Evolutionary conservation across 2,329 filamentous ascomycete genomes (phyloP).

Genomic region (Nemania sp.): DNA sequence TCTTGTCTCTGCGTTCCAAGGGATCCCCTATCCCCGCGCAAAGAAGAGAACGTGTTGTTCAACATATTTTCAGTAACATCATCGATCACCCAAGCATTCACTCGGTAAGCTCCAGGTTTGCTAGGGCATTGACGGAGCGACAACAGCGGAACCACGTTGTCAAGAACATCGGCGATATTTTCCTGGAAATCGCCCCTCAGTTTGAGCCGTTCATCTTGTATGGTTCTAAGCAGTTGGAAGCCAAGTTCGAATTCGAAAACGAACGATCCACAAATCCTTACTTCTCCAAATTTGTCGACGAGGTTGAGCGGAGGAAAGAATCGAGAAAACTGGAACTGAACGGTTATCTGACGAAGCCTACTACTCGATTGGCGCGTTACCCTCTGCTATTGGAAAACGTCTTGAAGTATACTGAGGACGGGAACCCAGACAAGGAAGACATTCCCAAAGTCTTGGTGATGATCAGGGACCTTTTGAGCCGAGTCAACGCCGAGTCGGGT

Average conservation of each 20-base stretch:
- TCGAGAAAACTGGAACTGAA: conserved; percentile 96
- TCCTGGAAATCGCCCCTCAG: conserved; percentile 86
- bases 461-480: conserved; percentile 83
- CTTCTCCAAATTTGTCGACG: conserved; percentile 92
- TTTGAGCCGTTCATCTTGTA: conserved; percentile 98
- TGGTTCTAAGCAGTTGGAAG: conserved; percentile 92
- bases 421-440: conserved; percentile 86
- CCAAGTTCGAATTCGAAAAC: conserved; percentile 97
- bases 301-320: conserved; percentile 94
- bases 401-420: conserved; percentile 86
- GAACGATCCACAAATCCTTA: conserved; percentile 84
- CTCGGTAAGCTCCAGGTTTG: conserved; percentile 85
- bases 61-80: conserved; percentile 94
- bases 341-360: conserved; percentile 96
- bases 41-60: conserved; percentile 86
- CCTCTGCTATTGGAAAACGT: conserved; percentile 90
- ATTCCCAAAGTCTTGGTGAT: conserved; percentile 85
- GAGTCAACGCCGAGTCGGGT: conserved; percentile 93
- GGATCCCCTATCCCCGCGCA: conserved; percentile 87
- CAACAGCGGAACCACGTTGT: conserved; percentile 93
- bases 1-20: conserved; percentile 82
- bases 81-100: conserved; percentile 83
- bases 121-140: conserved; percentile 82
- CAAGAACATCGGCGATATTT: conserved; percentile 88
- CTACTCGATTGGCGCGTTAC: conserved; percentile 91